phyloP scores from a whole-genome alignment of 768 basidiomycete genomes.

The Hypholoma sublateritium region DNA sequence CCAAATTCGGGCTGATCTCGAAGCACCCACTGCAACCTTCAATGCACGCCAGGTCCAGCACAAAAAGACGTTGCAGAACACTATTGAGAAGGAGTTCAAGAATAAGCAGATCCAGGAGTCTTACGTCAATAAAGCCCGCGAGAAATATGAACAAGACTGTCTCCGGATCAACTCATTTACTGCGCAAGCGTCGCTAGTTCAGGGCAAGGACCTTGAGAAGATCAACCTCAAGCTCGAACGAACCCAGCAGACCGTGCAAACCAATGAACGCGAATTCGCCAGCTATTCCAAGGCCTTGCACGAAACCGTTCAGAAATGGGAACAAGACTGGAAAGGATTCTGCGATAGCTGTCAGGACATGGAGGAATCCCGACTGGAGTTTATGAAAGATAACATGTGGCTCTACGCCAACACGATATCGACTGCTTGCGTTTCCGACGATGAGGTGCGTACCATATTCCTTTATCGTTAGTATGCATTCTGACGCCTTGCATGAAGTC shows the following conservation, averaged over 20 bases:
- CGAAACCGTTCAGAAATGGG: constrained; percentile 85
- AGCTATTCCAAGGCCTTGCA: constrained; percentile 79
- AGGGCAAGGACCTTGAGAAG: constrained; percentile 93
- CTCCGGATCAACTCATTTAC: constrained; percentile 92
- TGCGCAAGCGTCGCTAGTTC: constrained; percentile 86
- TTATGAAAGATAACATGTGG: constrained; percentile 96
- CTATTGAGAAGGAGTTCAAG: constrained; percentile 90
- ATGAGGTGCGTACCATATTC: constrained; percentile 63
- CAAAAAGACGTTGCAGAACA: constrained; percentile 69
- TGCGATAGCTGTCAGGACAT: constrained; percentile 95
- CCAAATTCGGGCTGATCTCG: constrained; percentile 75
- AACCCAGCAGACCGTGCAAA: constrained; percentile 87
- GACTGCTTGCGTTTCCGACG: constrained; percentile 91
- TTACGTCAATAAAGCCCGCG: constrained; percentile 85
- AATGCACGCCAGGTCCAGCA: constrained; percentile 64
- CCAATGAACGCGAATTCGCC: constrained; percentile 91
- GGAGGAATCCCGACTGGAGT: constrained; percentile 92
- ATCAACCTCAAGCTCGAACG: constrained; percentile 84
- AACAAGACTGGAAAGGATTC: constrained; percentile 90
- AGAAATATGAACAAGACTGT: constrained; percentile 93
- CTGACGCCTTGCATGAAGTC: constrained; percentile 50
- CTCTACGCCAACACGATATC: constrained; percentile 95
- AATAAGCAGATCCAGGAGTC: constrained; percentile 83
- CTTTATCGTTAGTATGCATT: neutral
- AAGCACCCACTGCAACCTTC: constrained; percentile 62